A percentile compares a stretch with the other conserved stretches of the same genome.
Evolutionary conservation across 805 yeast species (phyloP).

Genomic region (Yarrowia divulgata): DNA sequence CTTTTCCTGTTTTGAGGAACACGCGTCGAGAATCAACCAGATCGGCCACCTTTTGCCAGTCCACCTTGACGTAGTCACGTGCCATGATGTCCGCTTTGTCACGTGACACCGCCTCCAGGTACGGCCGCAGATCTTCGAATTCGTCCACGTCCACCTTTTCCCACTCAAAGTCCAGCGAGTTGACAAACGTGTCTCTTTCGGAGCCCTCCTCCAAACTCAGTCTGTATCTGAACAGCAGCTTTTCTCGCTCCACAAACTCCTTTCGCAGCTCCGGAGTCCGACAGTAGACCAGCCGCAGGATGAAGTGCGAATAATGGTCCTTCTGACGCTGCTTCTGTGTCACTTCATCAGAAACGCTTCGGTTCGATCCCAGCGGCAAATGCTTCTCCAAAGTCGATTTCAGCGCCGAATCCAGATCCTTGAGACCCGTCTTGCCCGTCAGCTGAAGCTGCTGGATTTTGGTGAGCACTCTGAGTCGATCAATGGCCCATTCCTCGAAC

Average conservation of each 20-base stretch:
- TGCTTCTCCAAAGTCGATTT: conserved; percentile 65
- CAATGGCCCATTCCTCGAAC: conserved; percentile 96
- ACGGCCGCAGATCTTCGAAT: conserved; percentile 58
- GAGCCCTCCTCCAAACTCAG: conserved; percentile 65
- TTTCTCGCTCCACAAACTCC: conserved; percentile 80
- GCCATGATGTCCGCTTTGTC: conserved; percentile 5
- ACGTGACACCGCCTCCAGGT: conserved; percentile 60
- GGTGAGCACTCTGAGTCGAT: conserved; percentile 73
- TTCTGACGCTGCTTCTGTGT: conserved; percentile 70
- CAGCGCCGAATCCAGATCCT: conserved; percentile 71
- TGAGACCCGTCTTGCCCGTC: conserved; percentile 79
- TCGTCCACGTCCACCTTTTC: conserved; percentile 70
- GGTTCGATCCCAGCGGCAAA: conserved; percentile 64
- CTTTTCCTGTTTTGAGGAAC: conserved; percentile 70
- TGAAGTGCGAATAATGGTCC: conserved; percentile 92
- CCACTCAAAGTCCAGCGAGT: conserved; percentile 72
- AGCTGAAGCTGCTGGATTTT: conserved; percentile 23
- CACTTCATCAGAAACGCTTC: conserved; percentile 41
- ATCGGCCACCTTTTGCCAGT: conserved; percentile 84
- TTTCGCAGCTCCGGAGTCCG: conserved; percentile 78
- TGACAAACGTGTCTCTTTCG: conserved; percentile 78
- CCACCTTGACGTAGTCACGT: conserved; percentile 71
- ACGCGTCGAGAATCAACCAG: conserved; percentile 77
- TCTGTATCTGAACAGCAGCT: conserved; percentile 74
- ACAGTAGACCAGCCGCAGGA: conserved; percentile 87